Conservation (phyloP, 148 eudicot genomes). For the Fagopyrum tataricum region DNA sequence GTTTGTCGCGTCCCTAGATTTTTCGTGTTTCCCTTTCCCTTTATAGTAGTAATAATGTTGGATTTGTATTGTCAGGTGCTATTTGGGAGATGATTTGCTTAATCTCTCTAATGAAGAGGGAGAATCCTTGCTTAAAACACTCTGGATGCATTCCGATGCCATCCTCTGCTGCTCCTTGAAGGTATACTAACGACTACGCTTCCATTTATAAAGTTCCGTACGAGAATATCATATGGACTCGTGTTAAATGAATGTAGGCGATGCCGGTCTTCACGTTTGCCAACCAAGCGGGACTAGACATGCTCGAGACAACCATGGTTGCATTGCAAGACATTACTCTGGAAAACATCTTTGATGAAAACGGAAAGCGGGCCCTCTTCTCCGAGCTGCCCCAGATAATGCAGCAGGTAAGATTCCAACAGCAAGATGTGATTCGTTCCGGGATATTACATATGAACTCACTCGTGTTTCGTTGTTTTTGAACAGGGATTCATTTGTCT, state of each 20-base stretch:
- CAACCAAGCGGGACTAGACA: slow-evolving; percentile 78
- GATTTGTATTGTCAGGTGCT: slow-evolving; percentile 27
- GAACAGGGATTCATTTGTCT: slow-evolving; percentile 60
- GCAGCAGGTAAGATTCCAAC: slow-evolving; percentile 48
- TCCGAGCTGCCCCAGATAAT: slow-evolving; percentile 65
- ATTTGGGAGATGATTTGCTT: slow-evolving; percentile 55
- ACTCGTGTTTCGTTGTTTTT: not conserved
- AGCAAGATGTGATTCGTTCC: no score
- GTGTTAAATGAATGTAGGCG: slow-evolving; percentile 28
- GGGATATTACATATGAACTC: no score
- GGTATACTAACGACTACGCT: slow-evolving; percentile 20
- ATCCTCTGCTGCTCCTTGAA: slow-evolving; percentile 57
- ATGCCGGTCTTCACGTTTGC: slow-evolving; percentile 71
- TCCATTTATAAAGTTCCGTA: no score
- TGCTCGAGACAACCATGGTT: slow-evolving; percentile 74
- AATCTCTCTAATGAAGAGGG: slow-evolving; percentile 42
- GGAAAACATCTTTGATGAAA: slow-evolving; percentile 67
- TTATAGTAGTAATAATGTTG: not conserved
- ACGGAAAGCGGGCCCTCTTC: slow-evolving; percentile 50
- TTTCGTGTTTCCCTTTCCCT: no score
- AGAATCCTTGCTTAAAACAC: slow-evolving; percentile 38
- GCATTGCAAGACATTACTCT: slow-evolving; percentile 65
- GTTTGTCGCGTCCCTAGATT: slow-evolving; percentile 17
- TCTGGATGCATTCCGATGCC: slow-evolving; percentile 56
- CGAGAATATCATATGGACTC: not conserved